Percentiles rank a stretch among this genome's conserved stretches.
Conservation (phyloP, 108 stramenopile genomes). For the Ochromonas danica region DNA sequence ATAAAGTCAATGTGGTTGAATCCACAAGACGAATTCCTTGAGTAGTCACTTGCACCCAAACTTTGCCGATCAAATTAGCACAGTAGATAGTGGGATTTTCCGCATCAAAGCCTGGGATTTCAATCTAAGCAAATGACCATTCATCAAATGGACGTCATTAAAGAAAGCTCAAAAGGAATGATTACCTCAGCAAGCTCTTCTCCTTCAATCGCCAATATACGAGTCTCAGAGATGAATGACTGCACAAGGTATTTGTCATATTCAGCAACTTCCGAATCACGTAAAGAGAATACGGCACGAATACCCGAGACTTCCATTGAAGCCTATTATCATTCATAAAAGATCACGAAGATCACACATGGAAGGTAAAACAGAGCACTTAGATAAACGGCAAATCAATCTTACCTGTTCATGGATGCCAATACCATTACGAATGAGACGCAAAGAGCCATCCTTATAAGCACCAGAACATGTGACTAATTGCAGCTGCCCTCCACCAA, state of each 20-base stretch:
- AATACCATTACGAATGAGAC: slow-evolving; percentile 90
- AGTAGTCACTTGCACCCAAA: slow-evolving; percentile 80
- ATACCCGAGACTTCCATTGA: slow-evolving; percentile 86
- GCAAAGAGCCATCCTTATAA: slow-evolving; percentile 74
- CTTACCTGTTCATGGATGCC: slow-evolving; percentile 76
- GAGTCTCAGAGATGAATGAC: slow-evolving; percentile 82
- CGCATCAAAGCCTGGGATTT: slow-evolving; percentile 68
- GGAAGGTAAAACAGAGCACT: neutral
- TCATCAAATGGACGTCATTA: slow-evolving; percentile 51
- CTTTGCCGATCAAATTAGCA: slow-evolving; percentile 54
- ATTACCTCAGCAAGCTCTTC: slow-evolving; percentile 57
- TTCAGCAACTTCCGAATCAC: slow-evolving; percentile 55
- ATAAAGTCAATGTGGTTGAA: slow-evolving; percentile 47
- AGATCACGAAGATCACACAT: too few species aligned
- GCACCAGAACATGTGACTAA: slow-evolving; percentile 89
- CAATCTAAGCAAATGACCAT: slow-evolving; percentile 46
- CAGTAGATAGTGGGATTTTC: slow-evolving; percentile 65
- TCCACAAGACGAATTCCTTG: slow-evolving; percentile 65
- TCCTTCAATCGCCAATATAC: slow-evolving; percentile 75
- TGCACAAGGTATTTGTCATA: slow-evolving; percentile 87
- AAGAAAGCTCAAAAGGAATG: neutral
- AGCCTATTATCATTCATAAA: slow-evolving; percentile 31
- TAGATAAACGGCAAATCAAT: neutral
- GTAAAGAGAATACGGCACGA: slow-evolving; percentile 85
- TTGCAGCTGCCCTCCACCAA: slow-evolving; percentile 67